Evolutionary conservation across 306 rosid species (phyloP).

Genomic region (Corylus americana): DNA sequence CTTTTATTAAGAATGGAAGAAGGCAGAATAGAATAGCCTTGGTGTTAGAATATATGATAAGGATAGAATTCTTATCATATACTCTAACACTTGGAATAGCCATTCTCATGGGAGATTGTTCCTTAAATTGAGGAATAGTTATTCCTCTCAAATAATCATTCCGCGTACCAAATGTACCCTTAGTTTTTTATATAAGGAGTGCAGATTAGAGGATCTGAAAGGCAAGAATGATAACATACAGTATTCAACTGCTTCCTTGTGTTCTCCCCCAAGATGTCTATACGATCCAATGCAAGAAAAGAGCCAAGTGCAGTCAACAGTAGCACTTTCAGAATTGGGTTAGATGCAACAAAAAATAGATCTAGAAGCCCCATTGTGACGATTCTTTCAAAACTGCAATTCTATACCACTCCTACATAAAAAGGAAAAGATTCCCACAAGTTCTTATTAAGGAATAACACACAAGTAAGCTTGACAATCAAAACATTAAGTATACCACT

Average conservation of each 20-base stretch:
- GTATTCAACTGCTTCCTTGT: slow-evolving; percentile 49
- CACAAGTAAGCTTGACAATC: background rate
- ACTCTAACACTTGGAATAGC: no score
- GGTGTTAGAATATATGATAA: no score
- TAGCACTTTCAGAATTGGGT: slow-evolving; percentile 45
- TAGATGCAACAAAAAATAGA: slow-evolving; percentile 46
- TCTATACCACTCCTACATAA: slow-evolving; percentile 19
- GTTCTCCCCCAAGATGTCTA: slow-evolving; percentile 42
- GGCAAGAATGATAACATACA: slow-evolving; percentile 24
- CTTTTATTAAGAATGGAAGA: no score
- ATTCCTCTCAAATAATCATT: no score
- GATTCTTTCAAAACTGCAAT: slow-evolving; percentile 19
- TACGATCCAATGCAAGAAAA: slow-evolving; percentile 40
- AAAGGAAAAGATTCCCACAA: background rate
- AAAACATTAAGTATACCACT: slow-evolving; percentile 1
- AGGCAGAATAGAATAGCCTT: no score
- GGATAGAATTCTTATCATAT: no score
- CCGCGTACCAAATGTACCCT: no score
- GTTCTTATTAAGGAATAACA: background rate
- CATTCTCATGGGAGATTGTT: no score
- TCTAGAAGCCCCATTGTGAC: slow-evolving; percentile 40
- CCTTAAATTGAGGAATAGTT: no score
- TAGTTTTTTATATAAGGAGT: background rate
- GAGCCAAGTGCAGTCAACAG: slow-evolving; percentile 43
- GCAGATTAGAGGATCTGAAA: background rate